Conservation (phyloP, 139 green algal genomes). For the Chlamydomonas urium region DNA sequence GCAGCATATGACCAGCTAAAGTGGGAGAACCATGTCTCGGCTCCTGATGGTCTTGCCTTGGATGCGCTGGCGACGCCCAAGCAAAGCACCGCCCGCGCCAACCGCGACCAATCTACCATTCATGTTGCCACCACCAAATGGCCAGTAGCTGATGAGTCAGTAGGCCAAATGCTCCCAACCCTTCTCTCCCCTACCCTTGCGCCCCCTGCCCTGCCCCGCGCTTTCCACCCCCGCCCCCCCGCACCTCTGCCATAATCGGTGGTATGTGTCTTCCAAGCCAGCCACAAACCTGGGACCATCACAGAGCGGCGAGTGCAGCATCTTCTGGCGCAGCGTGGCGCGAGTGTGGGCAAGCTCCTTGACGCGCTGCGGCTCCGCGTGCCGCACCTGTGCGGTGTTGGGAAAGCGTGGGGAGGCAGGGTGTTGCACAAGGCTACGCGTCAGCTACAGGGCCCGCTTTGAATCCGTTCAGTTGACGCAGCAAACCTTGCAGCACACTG, state of each 20-base stretch:
- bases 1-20: too few species aligned
- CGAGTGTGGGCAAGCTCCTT: constrained; percentile 59
- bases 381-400: not conserved
- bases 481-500: not conserved
- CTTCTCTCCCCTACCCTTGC: not conserved
- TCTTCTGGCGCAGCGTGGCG: constrained; percentile 58
- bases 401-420: not conserved
- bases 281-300: constrained; percentile 67
- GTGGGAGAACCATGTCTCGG: too few species aligned
- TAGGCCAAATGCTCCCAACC: not conserved
- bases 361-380: not conserved
- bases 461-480: not conserved
- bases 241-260: constrained; percentile 62
- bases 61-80: not conserved
- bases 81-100: not conserved
- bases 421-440: not conserved
- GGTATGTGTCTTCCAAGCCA: constrained; percentile 73
- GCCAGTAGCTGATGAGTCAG: too few species aligned
- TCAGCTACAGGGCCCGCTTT: not conserved
- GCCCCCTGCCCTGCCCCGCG: not conserved
- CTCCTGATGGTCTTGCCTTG: too few species aligned
- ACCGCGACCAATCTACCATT: not conserved
- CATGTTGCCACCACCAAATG: too few species aligned
- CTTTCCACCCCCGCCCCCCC: not conserved
- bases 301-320: constrained; percentile 80